A percentile compares a stretch with the other conserved stretches of the same genome.
Evolutionary conservation across 2,329 filamentous ascomycete genomes (phyloP).

Genomic region (Exophiala dermatitidis): DNA sequence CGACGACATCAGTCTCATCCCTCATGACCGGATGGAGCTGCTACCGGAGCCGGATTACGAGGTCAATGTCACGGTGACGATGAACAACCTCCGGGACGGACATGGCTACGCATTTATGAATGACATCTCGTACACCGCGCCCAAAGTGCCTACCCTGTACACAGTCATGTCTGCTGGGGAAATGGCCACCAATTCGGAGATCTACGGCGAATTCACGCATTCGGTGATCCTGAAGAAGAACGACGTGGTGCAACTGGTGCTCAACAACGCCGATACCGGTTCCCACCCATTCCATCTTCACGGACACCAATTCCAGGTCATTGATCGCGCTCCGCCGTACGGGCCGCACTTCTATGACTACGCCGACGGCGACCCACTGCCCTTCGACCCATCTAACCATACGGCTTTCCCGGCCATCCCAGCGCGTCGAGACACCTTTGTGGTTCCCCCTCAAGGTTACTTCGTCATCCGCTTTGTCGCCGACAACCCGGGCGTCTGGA

Average conservation of each 20-base stretch:
- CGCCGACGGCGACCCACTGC: conserved; percentile 33
- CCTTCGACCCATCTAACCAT: conserved; percentile 28
- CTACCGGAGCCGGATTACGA: conserved; percentile 53
- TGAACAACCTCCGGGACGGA: conserved; percentile 61
- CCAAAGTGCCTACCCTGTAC: conserved; percentile 74
- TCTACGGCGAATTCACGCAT: conserved; percentile 62
- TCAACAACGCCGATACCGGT: conserved; percentile 41
- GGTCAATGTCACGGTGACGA: conserved; percentile 57
- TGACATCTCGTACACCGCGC: conserved; percentile 65
- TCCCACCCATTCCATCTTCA: conserved; percentile 64
- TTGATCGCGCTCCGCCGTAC: conserved; percentile 52
- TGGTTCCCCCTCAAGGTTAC: conserved; percentile 49
- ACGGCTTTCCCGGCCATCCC: conserved; percentile 7
- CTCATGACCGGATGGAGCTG: conserved; percentile 57
- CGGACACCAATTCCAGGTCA: conserved; percentile 63
- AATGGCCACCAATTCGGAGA: conserved; percentile 48
- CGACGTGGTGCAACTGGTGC: conserved; percentile 37
- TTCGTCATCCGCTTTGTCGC: conserved; percentile 50
- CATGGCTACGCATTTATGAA: conserved; percentile 57
- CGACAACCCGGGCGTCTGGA: conserved; percentile 47
- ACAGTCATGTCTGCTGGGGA: conserved; percentile 59
- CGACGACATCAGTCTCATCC: conserved; percentile 66
- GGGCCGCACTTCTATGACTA: conserved; percentile 51
- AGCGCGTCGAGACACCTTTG: conserved; percentile 46
- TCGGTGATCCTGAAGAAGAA: conserved; percentile 60